Evolutionary conservation across 352 stramenopile genomes (phyloP).

Genomic region (Globisporangium abappressorium): DNA sequence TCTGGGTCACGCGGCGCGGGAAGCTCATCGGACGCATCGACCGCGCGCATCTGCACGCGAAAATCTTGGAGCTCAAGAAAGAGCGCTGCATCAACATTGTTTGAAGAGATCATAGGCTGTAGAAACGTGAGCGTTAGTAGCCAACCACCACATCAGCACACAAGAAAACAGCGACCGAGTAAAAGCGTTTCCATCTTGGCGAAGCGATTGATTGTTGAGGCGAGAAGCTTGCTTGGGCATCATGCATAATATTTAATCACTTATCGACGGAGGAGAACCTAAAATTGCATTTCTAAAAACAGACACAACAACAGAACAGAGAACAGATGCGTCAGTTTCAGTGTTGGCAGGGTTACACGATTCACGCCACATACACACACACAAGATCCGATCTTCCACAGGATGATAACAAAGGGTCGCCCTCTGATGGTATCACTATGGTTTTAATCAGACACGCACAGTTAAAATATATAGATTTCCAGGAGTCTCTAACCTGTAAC

Average conservation of each 20-base stretch:
- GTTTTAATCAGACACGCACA: not conserved
- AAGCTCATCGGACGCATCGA: constrained; percentile 51
- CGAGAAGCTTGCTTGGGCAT: constrained; percentile 4
- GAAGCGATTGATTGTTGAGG: not conserved
- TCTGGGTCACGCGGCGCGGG: constrained; percentile 57
- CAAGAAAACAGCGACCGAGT: not conserved
- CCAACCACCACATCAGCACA: not conserved
- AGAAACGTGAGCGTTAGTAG: constrained; percentile 1
- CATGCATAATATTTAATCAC: constrained; percentile 33
- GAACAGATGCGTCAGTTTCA: constrained; percentile 17
- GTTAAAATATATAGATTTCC: constrained; percentile 13
- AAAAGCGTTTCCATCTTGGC: constrained; percentile 1
- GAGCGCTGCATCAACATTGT: constrained; percentile 15
- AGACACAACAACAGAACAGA: constrained; percentile 18
- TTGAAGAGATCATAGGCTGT: constrained; percentile 5
- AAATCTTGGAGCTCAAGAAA: constrained; percentile 31
- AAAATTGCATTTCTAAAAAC: constrained; percentile 39
- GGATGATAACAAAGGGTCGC: not conserved
- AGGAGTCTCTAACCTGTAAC: constrained; percentile 29
- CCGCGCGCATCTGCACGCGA: constrained; percentile 39
- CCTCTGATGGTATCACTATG: constrained; percentile 1
- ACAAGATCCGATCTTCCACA: not conserved
- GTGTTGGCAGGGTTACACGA: constrained; percentile 20
- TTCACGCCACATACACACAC: not conserved
- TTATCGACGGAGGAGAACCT: constrained; percentile 23